Evolutionary conservation across 2,329 filamentous ascomycete species (phyloP), one percentile per base, ranked within the genome.

Genomic region (Cytospora leucostoma): DNA sequence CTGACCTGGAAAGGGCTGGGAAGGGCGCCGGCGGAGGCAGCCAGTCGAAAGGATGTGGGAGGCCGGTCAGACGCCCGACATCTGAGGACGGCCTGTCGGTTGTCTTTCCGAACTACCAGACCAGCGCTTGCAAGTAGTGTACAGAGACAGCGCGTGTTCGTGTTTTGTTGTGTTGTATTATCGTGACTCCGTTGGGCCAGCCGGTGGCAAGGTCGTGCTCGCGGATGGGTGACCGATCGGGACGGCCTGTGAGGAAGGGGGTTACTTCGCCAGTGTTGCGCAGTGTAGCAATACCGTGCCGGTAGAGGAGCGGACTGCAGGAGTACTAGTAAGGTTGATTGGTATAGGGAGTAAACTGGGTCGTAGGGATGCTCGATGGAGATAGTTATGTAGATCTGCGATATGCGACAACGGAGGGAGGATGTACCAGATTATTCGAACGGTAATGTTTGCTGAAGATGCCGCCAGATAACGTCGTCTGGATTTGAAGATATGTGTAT

Each of bases 341-440:
- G 32, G 37, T 32, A 55, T 34, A 40, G 49, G 51, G 59, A 61
- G 59, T 56, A 55, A 44, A 61, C 49, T 61, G 59, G 15, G 51
- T 55, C 44, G 59, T 61, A 55, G 51, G 51, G 59, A 55, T 50
- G 34, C 33, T 52, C 32, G 59, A 52, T 61, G 59, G 38, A 55
- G 59, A 61, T 50, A 17, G 53, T 27, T 33, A 21, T 47, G 44
- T 11, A 61, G 59, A 61, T 61, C 51, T 61, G 59, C 51, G 40
- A 61, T 61, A 37, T 55, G 40, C 44, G n/a, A 21, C 44, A 7
- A 47, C n/a, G 44, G n/a, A 47, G 4, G 8, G 12, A 10, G 10
- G 12, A 11, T 33, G 58, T 54, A 19, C 38, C 58, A 15, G 32
- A 35, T 6, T n/a, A 32, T 37, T 35, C 17, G n/a, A 47, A n/a